Base-by-base conservation (phyloP, 78 protist genomes). In the Acrasis kona region DNA sequence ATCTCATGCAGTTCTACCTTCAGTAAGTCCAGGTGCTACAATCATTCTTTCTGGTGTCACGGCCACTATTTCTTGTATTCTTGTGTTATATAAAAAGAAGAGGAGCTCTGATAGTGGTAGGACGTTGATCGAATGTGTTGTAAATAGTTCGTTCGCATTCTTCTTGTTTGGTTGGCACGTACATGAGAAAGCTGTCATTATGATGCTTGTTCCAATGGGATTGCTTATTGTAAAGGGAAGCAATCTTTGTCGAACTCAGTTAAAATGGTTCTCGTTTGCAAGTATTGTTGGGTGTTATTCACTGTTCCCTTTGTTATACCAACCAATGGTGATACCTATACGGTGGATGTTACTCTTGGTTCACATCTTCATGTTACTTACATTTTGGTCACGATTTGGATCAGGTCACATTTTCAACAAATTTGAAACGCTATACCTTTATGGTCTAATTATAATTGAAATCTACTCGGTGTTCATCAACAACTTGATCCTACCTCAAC, bases 171-270 rank as follows among this genome's bases (percentile, higher is more conserved):
- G 96, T 3, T 96, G 88, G 88, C 98, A 96, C 76, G 98, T 92
- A 65, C 98, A 96, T 79, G 98, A 93, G 76, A 96, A 96, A 79
- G 98, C 97, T 6, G 76, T 91, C 12, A n/a, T n/a, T n/a, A n/a
- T n/a, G n/a, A n/a, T 95, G n/a, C 67, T 41, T 71, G 70, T 81
- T 0, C 41, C 81, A 3, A 35, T 91, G 1, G 87, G n/a, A 29
- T 91, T 12, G 37, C 69, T n/a, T 19, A 50, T n/a, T 50, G 19
- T 50, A n/a, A n/a, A n/a, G 61, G 19, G 19, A 50, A 50, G 61
- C 19, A 50, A 50, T 50, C n/a, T n/a, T n/a, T n/a, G n/a, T n/a
- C n/a, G n/a, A n/a, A n/a, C n/a, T n/a, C n/a, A 19, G 61, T n/a
- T n/a, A 50, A 50, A 50, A 50, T 50, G 34, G 19, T 50, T 50